phyloP scores from a whole-genome alignment of 148 eudicot species.

The Selenicereus undatus region DNA sequence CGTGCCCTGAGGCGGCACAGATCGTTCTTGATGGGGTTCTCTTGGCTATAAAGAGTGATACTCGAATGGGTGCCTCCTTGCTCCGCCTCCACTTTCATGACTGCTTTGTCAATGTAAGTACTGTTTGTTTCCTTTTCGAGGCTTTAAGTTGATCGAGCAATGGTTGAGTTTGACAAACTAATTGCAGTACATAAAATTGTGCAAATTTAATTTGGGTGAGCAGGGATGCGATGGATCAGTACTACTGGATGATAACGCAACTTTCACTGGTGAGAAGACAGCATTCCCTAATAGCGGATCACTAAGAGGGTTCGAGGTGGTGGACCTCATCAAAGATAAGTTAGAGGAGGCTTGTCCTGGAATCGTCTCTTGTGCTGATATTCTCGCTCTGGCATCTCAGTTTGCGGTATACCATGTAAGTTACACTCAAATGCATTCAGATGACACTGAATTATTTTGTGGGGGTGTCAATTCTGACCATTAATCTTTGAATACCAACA shows the following conservation, averaged over 20 bases:
- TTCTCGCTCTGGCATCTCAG: slow-evolving; percentile 52
- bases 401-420: slow-evolving; percentile 40
- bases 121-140: too few relatives aligned
- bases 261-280: slow-evolving; percentile 43
- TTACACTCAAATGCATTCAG: too few relatives aligned
- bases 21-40: slow-evolving; percentile 23
- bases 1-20: slow-evolving; percentile 7
- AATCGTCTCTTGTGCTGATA: slow-evolving; percentile 56
- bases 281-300: slow-evolving; percentile 43
- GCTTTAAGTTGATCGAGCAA: too few relatives aligned
- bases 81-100: slow-evolving; percentile 56
- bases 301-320: slow-evolving; percentile 48
- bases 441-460: too few relatives aligned
- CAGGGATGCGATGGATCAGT: slow-evolving; percentile 60
- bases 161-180: too few relatives aligned
- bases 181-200: too few relatives aligned
- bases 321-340: slow-evolving; percentile 39
- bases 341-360: slow-evolving; percentile 43
- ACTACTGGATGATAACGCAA: slow-evolving; percentile 37
- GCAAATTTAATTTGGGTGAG: too few relatives aligned
- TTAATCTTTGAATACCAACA: neutral
- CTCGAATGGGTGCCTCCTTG: slow-evolving; percentile 53
- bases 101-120: slow-evolving; percentile 48
- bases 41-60: slow-evolving; percentile 30
- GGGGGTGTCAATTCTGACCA: neutral